phyloP scores from a whole-genome alignment of 768 basidiomycete species.

The Naganishia kalamii region DNA sequence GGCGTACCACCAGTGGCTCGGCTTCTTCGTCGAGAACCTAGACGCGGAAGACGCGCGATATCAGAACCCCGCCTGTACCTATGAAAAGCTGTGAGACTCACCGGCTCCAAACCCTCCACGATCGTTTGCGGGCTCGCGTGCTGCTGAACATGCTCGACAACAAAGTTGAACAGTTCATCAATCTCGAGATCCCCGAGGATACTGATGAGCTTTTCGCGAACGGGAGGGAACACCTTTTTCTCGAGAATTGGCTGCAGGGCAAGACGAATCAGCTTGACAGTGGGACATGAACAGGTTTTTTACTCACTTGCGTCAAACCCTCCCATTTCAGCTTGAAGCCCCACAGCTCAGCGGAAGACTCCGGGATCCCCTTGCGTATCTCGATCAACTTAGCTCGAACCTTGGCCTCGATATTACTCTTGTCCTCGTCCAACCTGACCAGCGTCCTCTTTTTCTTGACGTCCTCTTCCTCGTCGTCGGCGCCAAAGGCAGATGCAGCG shows the following conservation, averaged over 20 bases:
- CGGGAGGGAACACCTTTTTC: conserved; percentile 75
- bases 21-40: conserved; percentile 94
- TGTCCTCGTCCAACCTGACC: conserved; percentile 67
- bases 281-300: background rate
- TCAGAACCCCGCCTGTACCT: background rate
- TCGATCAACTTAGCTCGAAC: conserved; percentile 57
- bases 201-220: conserved; percentile 73
- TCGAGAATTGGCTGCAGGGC: conserved; percentile 63
- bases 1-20: conserved; percentile 61
- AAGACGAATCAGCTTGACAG: background rate
- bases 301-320: conserved; percentile 68
- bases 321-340: conserved; percentile 64
- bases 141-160: conserved; percentile 84
- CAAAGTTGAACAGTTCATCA: conserved; percentile 89
- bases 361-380: conserved; percentile 66
- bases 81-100: conserved; percentile 50
- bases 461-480: conserved; percentile 83
- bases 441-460: conserved; percentile 71
- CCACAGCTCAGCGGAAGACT: conserved; percentile 57
- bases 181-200: conserved; percentile 89
- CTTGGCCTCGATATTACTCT: conserved; percentile 14
- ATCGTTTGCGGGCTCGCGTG: conserved; percentile 78
- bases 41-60: background rate
- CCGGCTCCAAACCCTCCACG: conserved; percentile 83
- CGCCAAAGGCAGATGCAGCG: conserved; percentile 58